A percentile compares a stretch with the other conserved stretches of the same genome.
Evolutionary conservation across 345 rosid species (phyloP).

Genomic region (Noccaea caerulescens): DNA sequence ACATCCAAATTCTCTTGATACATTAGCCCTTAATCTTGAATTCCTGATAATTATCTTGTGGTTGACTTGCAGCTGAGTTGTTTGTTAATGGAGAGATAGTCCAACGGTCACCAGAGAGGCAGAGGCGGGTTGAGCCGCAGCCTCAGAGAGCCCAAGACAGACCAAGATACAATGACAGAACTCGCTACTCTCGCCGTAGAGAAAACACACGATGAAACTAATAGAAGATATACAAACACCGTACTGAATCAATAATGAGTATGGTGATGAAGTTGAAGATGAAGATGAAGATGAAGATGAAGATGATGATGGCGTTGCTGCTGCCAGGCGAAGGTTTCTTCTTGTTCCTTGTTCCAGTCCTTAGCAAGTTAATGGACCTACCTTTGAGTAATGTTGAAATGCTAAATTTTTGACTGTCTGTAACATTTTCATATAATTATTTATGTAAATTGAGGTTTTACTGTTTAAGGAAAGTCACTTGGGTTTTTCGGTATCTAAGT

Average conservation of each 20-base stretch:
- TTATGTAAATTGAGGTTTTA: conserved; percentile 30
- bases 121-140: conserved; percentile 89
- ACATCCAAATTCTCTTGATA: conserved; percentile 22
- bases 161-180: conserved; percentile 97
- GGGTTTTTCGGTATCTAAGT: neutral
- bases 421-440: conserved; percentile 33
- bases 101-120: conserved; percentile 91
- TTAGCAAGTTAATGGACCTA: conserved; percentile 17
- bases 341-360: conserved; percentile 5
- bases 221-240: conserved; percentile 25
- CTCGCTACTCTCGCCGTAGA: conserved; percentile 84
- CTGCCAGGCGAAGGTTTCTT: neutral
- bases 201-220: conserved; percentile 62
- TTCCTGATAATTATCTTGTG: conserved; percentile 4
- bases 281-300: neutral
- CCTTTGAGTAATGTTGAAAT: conserved; percentile 26
- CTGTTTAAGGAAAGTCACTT: neutral
- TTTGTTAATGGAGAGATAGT: conserved; percentile 96
- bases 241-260: neutral
- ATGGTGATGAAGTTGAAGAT: neutral
- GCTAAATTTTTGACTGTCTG: conserved; percentile 35
- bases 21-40: neutral
- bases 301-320: neutral
- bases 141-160: conserved; percentile 93
- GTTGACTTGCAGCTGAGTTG: conserved; percentile 75